Evolutionary conservation across 2,329 filamentous ascomycete genomes (phyloP), one percentile per base, ranked within the genome.

Genomic region (Alternaria brassicae): DNA sequence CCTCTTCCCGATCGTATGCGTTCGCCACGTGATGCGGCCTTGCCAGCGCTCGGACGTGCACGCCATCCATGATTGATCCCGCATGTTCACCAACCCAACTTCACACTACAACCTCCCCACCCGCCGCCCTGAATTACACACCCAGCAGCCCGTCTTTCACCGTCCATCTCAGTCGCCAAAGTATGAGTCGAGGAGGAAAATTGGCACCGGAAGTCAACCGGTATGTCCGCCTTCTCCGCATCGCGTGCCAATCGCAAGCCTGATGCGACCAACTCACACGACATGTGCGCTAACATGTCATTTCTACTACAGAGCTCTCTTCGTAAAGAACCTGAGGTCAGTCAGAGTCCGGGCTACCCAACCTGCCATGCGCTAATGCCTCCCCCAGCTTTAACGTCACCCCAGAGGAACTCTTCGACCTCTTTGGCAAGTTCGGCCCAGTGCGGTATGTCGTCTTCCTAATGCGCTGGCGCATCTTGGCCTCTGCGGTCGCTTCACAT

Each of bases 151-250:
- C 59, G 60, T 69, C 66, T 45, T 56, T 67, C 53, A 58, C 40
- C 58, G 53, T 59, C 63, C 51, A 61, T 54, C 50, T 59, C 68
- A 67, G 70, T 70, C 71, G 66, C 71, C 75, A 76, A 93, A 90
- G 88, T 89, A 96, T 96, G 92, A 96, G 90, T 92, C 91, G 92
- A 84, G 89, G 88, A 85, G 90, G 89, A 84, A 98, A 97, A 88
- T 91, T 98, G 87, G 93, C 93, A 84, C 93, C 95, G 83, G 95
- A 99, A 91, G 93, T 97, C 85, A 98, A 98, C 86, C 91, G 93
- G 93, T 96, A 84, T 78, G 90, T 84, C 61, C 53, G 56, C 57
- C 53, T 39, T 45, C 47, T 57, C 62, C 64, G 59, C 60, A 53
- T 56, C 57, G 56, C 64, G 61, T 63, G 50, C 60, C 53, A 57